phyloP scores from a whole-genome alignment of 2,329 filamentous ascomycete species.

The Anisogramma anomala region DNA sequence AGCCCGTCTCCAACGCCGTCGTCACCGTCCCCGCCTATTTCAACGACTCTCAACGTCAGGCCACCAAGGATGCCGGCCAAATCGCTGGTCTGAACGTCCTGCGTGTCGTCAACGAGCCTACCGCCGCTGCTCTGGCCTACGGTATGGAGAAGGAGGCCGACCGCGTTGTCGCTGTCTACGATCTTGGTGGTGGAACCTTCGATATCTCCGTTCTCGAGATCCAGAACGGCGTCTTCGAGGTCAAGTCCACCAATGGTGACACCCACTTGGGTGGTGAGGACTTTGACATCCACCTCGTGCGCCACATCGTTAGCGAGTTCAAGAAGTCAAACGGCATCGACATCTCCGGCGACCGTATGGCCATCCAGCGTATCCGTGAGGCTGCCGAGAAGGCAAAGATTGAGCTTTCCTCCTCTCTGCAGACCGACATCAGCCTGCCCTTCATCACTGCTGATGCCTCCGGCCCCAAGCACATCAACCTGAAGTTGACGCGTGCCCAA shows the following conservation, averaged over 20 bases:
- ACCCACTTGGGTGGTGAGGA: conserved; percentile 97
- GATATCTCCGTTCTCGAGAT: conserved; percentile 98
- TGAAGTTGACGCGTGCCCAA: conserved; percentile 83
- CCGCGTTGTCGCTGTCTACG: conserved; percentile 85
- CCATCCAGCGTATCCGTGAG: conserved; percentile 97
- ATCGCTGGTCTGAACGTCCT: conserved; percentile 94
- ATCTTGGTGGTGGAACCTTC: conserved; percentile 97
- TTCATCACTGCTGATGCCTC: conserved; percentile 96
- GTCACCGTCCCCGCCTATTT: conserved; percentile 97
- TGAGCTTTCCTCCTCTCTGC: conserved; percentile 85
- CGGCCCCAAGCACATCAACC: conserved; percentile 97
- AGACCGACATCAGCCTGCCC: conserved; percentile 96
- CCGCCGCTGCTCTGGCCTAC: conserved; percentile 88
- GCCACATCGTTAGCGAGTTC: conserved; percentile 87
- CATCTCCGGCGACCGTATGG: conserved; percentile 87
- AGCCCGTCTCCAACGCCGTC: conserved; percentile 86
- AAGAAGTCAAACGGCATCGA: conserved; percentile 93
- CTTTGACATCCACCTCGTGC: conserved; percentile 90
- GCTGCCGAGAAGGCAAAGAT: conserved; percentile 99
- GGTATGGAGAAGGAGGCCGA: conserved; percentile 92
- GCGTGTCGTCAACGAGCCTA: conserved; percentile 96
- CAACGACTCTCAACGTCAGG: conserved; percentile 96
- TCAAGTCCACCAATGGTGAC: conserved; percentile 98
- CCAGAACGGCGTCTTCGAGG: conserved; percentile 95
- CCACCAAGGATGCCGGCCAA: conserved; percentile 95